Percentiles rank a stretch among this genome's conserved stretches.
These are phyloP conservation scores for Claviceps lovelessii DNA, from an alignment of 2,329 filamentous ascomycete species.

Conservation along the genomic window DNA sequence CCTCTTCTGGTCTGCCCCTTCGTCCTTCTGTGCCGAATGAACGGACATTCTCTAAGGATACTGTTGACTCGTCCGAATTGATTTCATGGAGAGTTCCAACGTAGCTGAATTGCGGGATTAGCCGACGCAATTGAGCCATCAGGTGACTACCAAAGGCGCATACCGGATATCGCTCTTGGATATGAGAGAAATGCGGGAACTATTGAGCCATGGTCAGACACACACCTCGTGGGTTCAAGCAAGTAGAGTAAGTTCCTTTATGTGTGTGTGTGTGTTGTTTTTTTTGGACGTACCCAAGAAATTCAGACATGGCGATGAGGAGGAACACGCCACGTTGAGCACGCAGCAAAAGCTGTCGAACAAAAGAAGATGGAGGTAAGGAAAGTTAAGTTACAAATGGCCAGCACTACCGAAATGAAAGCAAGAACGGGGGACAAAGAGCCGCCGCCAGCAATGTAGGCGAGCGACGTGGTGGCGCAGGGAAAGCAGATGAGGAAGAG, in stretches of 20 bases:
- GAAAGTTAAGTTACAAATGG: slow-evolving; percentile 10
- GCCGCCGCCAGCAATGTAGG: slow-evolving; percentile 1
- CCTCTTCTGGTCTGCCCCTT: slow-evolving; percentile 60
- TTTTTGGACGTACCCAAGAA: slow-evolving; percentile 36
- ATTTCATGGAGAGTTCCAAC: slow-evolving; percentile 93
- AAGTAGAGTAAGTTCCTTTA: neutral
- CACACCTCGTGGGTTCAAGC: neutral
- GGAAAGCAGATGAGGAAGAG: slow-evolving; percentile 5
- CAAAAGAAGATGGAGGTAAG: slow-evolving; percentile 10
- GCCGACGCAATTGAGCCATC: slow-evolving; percentile 9
- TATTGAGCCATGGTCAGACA: slow-evolving; percentile 21
- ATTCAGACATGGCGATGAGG: slow-evolving; percentile 39
- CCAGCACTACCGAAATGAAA: slow-evolving; percentile 8
- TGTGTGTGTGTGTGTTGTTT: neutral
- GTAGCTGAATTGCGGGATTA: slow-evolving; percentile 49
- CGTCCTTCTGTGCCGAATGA: slow-evolving; percentile 92
- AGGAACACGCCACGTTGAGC: slow-evolving; percentile 24
- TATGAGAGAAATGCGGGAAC: slow-evolving; percentile 89
- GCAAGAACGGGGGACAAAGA: neutral
- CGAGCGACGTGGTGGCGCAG: slow-evolving; percentile 1
- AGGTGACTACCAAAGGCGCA: slow-evolving; percentile 19
- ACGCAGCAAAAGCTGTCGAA: slow-evolving; percentile 18
- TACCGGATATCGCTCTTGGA: slow-evolving; percentile 96
- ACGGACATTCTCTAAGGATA: slow-evolving; percentile 89
- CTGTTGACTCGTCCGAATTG: slow-evolving; percentile 92